Base-by-base conservation (phyloP, 192 early-diverging fungal genomes). In the Backusella luteola region DNA sequence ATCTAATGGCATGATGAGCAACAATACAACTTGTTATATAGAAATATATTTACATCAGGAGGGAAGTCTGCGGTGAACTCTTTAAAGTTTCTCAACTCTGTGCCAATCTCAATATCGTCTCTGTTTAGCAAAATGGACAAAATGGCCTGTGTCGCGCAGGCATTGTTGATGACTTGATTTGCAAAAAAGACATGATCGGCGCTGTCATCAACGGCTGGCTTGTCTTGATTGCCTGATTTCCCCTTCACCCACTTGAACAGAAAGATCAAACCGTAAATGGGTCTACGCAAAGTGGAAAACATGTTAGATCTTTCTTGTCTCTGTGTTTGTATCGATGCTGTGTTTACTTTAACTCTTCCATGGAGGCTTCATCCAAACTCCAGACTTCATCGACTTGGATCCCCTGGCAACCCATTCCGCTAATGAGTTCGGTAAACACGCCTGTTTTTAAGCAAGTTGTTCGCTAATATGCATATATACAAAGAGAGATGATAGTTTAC, bases 71-170 rank as follows among this genome's bases (percentile, higher is more conserved):
- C 81, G 2, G 93, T 91, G 74, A 94, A 94, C 23, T 88, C 82
- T 53, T 90, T 90, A 67, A 94, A 94, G 44, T 91, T 87, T 2
- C 23, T 71, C 44, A 95, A 80, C 21, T 89, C 90, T 36, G 87
- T 85, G 14, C 93, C 93, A 53, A 95, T 82, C n/a, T 94, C 90
- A 29, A 95, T 83, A 32, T 83, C 82, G 46, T 84, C 81, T 21
- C 83, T 80, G 77, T 95, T 94, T 26, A 95, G 77, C 66, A 95
- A 76, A 34, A 95, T 87, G 1, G 91, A 90, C 17, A 95, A 78
- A 71, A 95, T 94, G 4, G 94, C 94, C 76, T 95, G 94, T 1
- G 94, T 95, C 35, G 94, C 94, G 69, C 94, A 95, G 0, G 94
- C 94, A 83, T 95, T 95, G 23, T 90, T 86, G 63, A 95, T 93